A percentile compares a stretch with the other conserved stretches of the same genome.
Evolutionary conservation across 768 basidiomycete species (phyloP).

Genomic region (Pisolithus sp.): DNA sequence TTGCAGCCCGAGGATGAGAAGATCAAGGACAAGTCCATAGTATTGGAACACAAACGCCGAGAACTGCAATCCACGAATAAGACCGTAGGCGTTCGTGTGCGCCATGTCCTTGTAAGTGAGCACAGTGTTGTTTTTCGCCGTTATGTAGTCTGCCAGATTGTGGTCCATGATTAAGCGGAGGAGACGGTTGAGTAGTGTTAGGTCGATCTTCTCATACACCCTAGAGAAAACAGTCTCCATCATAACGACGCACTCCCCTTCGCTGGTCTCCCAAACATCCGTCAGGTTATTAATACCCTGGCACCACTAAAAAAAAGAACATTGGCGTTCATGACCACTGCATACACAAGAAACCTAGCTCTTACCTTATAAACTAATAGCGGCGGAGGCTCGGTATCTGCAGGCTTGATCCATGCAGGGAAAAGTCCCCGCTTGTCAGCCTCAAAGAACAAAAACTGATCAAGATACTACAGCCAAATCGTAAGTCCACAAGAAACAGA

Average conservation of each 20-base stretch:
- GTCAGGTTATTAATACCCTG: constrained; percentile 99
- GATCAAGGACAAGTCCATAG: constrained; percentile 91
- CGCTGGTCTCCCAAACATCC: constrained; percentile 96
- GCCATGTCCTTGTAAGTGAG: constrained; percentile 98
- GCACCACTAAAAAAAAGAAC: constrained; percentile 55
- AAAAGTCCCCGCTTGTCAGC: constrained; percentile 97
- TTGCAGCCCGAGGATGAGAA: constrained; percentile 94
- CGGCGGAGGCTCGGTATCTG: constrained; percentile 94
- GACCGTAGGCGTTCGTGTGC: constrained; percentile 93
- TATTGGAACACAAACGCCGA: constrained; percentile 99
- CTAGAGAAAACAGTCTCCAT: constrained; percentile 98
- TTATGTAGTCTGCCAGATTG: constrained; percentile 98
- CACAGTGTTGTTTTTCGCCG: constrained; percentile 96
- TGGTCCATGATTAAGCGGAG: constrained; percentile 96
- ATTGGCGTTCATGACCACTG: neutral
- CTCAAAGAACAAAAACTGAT: constrained; percentile 98
- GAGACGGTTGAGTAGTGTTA: constrained; percentile 92
- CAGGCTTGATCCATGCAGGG: constrained; percentile 99
- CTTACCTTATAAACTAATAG: constrained; percentile 82
- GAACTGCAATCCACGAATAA: constrained; percentile 97
- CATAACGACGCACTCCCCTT: constrained; percentile 96
- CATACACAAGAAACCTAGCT: constrained; percentile 17
- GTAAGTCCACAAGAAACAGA: constrained; percentile 4
- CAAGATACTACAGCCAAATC: constrained; percentile 59
- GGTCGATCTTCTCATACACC: constrained; percentile 98